Evolutionary conservation across 75 land plant species (phyloP).

Genomic region (Azolla pinnata): DNA sequence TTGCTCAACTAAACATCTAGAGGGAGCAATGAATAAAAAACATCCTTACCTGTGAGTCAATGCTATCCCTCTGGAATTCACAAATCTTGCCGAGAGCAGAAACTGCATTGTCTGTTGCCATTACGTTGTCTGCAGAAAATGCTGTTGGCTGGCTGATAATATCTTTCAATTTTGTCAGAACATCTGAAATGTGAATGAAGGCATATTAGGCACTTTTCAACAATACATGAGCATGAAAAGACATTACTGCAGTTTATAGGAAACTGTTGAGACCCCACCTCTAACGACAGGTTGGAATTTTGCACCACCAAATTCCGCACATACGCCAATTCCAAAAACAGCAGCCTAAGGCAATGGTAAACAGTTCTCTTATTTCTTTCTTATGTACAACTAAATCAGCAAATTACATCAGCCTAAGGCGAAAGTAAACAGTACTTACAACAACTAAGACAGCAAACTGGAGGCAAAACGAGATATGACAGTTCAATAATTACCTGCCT

Average conservation of each 20-base stretch:
- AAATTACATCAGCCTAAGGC: too few species aligned
- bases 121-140: constrained; percentile 45
- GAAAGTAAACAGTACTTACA: too few species aligned
- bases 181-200: constrained; percentile 37
- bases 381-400: not conserved
- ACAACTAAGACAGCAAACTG: too few species aligned
- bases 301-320: constrained; percentile 78
- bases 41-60: constrained; percentile 63
- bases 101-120: constrained; percentile 90
- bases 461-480: too few species aligned
- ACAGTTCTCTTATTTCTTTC: not conserved
- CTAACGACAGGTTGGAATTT: constrained; percentile 67
- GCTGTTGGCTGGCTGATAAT: constrained; percentile 72
- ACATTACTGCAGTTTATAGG: not conserved
- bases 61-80: constrained; percentile 60
- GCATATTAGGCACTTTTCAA: constrained; percentile 5
- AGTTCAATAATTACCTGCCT: constrained; percentile 42
- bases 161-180: constrained; percentile 53
- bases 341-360: constrained; percentile 45
- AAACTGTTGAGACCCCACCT: constrained; percentile 26
- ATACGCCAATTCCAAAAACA: constrained; percentile 82
- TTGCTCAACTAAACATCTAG: too few species aligned
- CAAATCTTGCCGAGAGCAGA: constrained; percentile 83
- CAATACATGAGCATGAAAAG: too few species aligned
- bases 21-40: too few species aligned